Conservation (phyloP, 441 rosid species). For the Gossypium schwendimanii region DNA sequence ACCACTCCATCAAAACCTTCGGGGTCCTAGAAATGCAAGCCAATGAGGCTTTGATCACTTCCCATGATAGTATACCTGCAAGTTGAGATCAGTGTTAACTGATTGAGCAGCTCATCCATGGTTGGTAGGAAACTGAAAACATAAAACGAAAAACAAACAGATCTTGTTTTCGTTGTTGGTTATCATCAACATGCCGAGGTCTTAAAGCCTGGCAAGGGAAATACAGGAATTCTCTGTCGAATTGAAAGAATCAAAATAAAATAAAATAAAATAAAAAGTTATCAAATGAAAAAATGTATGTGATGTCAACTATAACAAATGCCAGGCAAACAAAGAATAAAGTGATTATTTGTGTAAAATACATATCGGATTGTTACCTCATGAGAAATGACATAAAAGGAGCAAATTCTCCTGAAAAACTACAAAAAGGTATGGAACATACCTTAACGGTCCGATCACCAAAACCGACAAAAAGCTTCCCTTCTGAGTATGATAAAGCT, state of each 20-base stretch:
- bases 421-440: background rate
- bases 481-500: slow-evolving; percentile 58
- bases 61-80: slow-evolving; percentile 14
- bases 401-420: background rate
- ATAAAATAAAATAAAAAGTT: background rate
- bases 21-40: background rate
- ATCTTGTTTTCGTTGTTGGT: background rate
- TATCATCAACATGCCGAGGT: background rate
- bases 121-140: background rate
- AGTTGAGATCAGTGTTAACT: background rate
- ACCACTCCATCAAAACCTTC: background rate
- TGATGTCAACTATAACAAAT: background rate
- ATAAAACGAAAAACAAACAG: background rate
- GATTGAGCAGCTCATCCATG: background rate
- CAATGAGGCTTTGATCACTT: slow-evolving; percentile 4
- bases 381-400: background rate
- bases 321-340: background rate
- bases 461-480: slow-evolving; percentile 72
- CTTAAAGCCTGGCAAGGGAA: background rate
- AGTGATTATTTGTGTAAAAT: slow-evolving; percentile 3
- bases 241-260: background rate
- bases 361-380: background rate
- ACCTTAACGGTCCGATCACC: slow-evolving; percentile 68
- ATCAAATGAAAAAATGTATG: background rate
- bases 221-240: background rate